Conservation (phyloP, 495 filamentous ascomycete species). For the Penicillium silybi region DNA sequence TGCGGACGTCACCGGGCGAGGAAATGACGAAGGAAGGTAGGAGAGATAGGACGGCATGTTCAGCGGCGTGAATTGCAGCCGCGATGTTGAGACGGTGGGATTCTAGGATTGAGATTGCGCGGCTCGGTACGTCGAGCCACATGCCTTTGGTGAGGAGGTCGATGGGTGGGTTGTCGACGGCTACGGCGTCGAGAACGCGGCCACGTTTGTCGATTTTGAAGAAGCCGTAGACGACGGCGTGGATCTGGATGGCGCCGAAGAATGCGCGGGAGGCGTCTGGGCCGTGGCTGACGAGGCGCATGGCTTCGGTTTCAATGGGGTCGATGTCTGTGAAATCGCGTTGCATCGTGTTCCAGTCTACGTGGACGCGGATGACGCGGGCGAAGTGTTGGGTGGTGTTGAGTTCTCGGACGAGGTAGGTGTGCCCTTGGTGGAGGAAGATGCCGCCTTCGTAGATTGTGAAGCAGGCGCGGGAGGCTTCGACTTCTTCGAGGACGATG, state of each 20-base stretch:
- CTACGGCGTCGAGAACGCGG: conserved; percentile 85
- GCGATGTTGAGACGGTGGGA: conserved; percentile 72
- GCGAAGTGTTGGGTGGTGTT: conserved; percentile 73
- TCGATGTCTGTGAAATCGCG: conserved; percentile 96
- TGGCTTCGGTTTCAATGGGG: conserved; percentile 80
- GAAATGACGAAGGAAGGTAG: conserved; percentile 87
- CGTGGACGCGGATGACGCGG: conserved; percentile 71
- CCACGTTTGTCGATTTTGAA: conserved; percentile 86
- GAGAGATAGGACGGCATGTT: conserved; percentile 82
- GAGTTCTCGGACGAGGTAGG: conserved; percentile 88
- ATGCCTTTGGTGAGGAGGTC: conserved; percentile 80
- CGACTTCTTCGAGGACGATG: conserved; percentile 88
- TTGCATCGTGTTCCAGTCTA: conserved; percentile 93
- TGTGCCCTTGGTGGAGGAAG: conserved; percentile 91
- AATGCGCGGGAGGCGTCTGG: conserved; percentile 60
- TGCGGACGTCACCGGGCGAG: conserved; percentile 83
- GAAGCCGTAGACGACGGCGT: conserved; percentile 86
- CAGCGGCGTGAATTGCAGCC: conserved; percentile 88
- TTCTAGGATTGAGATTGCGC: conserved; percentile 73
- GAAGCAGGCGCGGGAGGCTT: conserved; percentile 91
- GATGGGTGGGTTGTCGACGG: conserved; percentile 91
- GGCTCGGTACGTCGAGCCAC: conserved; percentile 89
- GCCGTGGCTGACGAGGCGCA: conserved; percentile 55
- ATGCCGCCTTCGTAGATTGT: conserved; percentile 97
- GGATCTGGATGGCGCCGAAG: conserved; percentile 79